Evolutionary conservation across 129 eudicot genomes (phyloP).

Genomic region (Flaveria ramosissima): DNA sequence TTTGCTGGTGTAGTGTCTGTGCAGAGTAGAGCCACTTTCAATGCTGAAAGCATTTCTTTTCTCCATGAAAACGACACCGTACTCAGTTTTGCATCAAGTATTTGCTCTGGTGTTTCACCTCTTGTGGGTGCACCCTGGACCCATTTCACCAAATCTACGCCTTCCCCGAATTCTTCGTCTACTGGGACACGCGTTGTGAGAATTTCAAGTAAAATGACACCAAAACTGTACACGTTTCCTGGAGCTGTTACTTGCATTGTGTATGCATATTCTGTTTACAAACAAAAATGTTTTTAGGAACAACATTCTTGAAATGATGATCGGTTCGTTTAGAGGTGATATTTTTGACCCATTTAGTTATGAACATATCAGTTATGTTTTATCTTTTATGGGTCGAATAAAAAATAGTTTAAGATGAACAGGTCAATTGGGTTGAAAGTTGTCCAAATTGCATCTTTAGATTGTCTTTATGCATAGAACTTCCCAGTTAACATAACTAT

Average conservation of each 20-base stretch:
- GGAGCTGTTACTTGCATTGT: slow-evolving; percentile 99
- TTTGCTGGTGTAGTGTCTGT: slow-evolving; percentile 92
- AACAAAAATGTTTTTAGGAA: neutral
- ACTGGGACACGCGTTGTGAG: slow-evolving; percentile 85
- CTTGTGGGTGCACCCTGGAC: slow-evolving; percentile 84
- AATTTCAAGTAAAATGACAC: slow-evolving; percentile 88
- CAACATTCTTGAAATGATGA: neutral
- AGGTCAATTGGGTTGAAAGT: neutral
- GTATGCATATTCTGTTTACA: slow-evolving; percentile 82
- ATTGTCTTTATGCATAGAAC: neutral
- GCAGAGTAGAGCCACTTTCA: slow-evolving; percentile 84
- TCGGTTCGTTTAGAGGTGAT: neutral
- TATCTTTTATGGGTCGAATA: neutral
- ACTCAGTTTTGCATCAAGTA: slow-evolving; percentile 85
- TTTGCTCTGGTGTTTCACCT: slow-evolving; percentile 99
- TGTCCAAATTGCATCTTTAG: neutral
- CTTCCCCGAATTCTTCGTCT: slow-evolving; percentile 97
- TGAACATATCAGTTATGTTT: neutral
- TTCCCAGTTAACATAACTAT: neutral
- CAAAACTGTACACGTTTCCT: slow-evolving; percentile 97
- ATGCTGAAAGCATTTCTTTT: slow-evolving; percentile 90
- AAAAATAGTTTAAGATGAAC: no score
- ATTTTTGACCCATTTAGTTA: slow-evolving; percentile 15
- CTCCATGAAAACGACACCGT: slow-evolving; percentile 95
- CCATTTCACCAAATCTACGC: slow-evolving; percentile 96